These are phyloP conservation scores for Alternaria burnsii DNA, from an alignment of 2,329 filamentous ascomycete genomes.

Conservation along the genomic window DNA sequence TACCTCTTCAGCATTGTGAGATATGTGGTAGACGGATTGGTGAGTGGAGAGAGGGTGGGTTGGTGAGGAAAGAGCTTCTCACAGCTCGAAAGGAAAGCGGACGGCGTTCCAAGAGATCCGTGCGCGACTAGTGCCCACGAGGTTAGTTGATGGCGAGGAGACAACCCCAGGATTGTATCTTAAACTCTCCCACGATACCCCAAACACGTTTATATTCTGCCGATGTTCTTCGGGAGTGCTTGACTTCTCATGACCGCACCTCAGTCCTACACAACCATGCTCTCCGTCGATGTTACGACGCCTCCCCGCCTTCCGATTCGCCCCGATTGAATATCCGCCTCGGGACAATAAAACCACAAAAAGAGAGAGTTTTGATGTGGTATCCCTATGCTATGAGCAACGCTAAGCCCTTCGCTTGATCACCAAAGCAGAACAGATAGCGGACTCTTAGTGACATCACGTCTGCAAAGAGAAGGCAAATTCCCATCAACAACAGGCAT, in stretches of 20 bases:
- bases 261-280: not conserved
- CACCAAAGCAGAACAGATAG: not conserved
- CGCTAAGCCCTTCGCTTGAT: not conserved
- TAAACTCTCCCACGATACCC: not conserved
- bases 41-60: slow-evolving; percentile 40
- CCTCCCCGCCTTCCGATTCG: not conserved
- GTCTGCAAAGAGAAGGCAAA: not conserved
- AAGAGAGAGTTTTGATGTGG: no score
- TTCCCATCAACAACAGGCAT: no score
- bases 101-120: slow-evolving; percentile 13
- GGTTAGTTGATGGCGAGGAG: slow-evolving; percentile 9
- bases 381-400: not conserved
- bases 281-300: not conserved
- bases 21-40: slow-evolving; percentile 52
- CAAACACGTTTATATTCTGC: not conserved
- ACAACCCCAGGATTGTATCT: not conserved
- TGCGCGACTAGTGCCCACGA: slow-evolving; percentile 16
- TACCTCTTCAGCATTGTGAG: slow-evolving; percentile 71
- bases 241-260: not conserved
- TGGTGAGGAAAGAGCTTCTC: slow-evolving; percentile 32
- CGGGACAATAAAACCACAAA: not conserved
- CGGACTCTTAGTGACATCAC: not conserved
- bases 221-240: not conserved
- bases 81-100: slow-evolving; percentile 19
- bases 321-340: not conserved